Base-by-base conservation (phyloP, 176 grass and related monocot species). In the Cymbopogon citratus region DNA sequence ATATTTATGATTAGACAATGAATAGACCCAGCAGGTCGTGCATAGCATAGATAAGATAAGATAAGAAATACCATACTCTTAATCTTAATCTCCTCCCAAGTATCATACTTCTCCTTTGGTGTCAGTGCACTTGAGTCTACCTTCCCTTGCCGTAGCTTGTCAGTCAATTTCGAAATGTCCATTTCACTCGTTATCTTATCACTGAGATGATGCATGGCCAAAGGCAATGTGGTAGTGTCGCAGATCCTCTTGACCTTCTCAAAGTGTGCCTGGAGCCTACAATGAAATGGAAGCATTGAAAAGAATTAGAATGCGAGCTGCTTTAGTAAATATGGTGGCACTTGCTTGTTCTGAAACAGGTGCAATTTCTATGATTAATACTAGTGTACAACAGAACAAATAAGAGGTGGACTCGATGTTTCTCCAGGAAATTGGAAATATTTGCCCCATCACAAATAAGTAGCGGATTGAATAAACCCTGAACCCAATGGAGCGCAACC, bases 51-150 rank as follows among this genome's bases (percentile, higher is more conserved):
- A 18, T 28, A 18, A 52, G 51, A 19, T 31, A 61, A 73, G 63
- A 85, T 39, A 74, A 63, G 44, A 12, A 25, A 41, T 45, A 29
- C 3, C 91, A 78, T 91, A 99, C 96, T 99, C 69, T 90, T 74
- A 56, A 99, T 75, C 71, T 95, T 99, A 60, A 99, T 91, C 81
- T 73, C 90, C 63, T 92, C 93, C 96, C 96, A 99, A 15, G 90
- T 88, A n/a, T 99, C 89, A 1, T 83, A 74, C 64, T 94, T 95
- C 77, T 95, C 96, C 31, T 92, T 71, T 43, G 85, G 44, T 11
- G 88, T 80, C 68, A 99, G 76, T 16, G 66, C 34, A 12, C 41
- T 79, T 71, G 88, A 87, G 62, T 87, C 88, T 25, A 74, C 92
- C 86, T 95, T 99, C 62, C 89, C 96, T 76, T 93, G 96, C 51